phyloP scores from a whole-genome alignment of 495 filamentous ascomycete species.

The Bryoglossum gracile region DNA sequence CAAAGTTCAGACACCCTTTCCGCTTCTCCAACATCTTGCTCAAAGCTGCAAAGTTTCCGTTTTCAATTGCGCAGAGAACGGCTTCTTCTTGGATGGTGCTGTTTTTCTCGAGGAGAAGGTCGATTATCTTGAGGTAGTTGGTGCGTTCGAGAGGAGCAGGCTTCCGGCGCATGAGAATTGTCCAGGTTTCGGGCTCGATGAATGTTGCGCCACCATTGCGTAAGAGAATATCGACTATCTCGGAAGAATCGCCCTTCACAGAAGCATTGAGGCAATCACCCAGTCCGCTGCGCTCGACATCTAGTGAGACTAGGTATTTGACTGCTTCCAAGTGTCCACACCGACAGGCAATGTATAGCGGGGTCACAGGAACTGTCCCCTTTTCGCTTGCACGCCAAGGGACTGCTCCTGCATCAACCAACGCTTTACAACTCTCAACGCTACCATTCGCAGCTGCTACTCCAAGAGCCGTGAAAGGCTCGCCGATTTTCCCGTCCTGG shows the following conservation, averaged over 20 bases:
- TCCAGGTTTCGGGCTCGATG: not conserved
- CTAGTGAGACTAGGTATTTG: constrained; percentile 1
- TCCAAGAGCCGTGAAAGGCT: not conserved
- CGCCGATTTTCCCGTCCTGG: not conserved
- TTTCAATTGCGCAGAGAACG: not conserved
- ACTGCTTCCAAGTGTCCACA: not conserved
- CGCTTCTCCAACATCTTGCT: not conserved
- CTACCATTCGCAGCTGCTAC: not conserved
- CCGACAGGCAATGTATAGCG: not conserved
- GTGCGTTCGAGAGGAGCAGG: not conserved
- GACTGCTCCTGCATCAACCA: not conserved
- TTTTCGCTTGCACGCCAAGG: not conserved
- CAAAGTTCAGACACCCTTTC: not conserved
- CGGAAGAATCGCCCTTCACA: not conserved
- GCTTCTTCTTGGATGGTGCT: not conserved
- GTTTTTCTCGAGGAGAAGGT: not conserved
- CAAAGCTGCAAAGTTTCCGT: not conserved
- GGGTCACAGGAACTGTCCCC: not conserved
- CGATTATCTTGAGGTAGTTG: not conserved
- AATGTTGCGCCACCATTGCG: not conserved
- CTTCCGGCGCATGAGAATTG: not conserved
- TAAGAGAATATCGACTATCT: not conserved
- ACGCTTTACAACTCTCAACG: not conserved
- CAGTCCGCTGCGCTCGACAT: not conserved
- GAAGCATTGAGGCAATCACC: not conserved